Evolutionary conservation across 441 rosid species (phyloP).

Genomic region (Viola pubescens): DNA sequence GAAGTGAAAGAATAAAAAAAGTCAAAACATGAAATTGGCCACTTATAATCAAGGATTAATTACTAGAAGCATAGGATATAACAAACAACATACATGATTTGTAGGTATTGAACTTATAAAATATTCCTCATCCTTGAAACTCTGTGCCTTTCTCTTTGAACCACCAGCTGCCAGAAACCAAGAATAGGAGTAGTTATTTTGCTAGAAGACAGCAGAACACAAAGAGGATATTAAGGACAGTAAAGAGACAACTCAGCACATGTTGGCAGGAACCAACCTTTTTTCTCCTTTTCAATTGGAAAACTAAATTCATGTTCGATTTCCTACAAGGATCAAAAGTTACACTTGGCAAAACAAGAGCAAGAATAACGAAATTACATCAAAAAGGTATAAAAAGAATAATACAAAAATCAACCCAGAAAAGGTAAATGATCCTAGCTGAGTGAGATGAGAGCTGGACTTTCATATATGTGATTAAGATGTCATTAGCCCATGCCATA

Average conservation of each 20-base stretch:
- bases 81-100: slow-evolving; percentile 53
- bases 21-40: slow-evolving; percentile 5
- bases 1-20: not conserved
- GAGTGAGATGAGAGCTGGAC: not conserved
- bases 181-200: slow-evolving; percentile 4
- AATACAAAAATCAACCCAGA: not conserved
- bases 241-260: not conserved
- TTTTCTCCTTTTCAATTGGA: slow-evolving; percentile 35
- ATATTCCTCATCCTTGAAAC: slow-evolving; percentile 80
- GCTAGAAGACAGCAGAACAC: not conserved
- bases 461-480: too few species aligned
- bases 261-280: slow-evolving; percentile 31
- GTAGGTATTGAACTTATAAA: slow-evolving; percentile 77
- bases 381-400: not conserved
- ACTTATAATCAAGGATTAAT: slow-evolving; percentile 7
- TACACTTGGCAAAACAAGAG: slow-evolving; percentile 10
- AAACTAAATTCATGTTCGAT: slow-evolving; percentile 24
- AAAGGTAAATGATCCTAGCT: not conserved
- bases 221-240: not conserved
- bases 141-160: slow-evolving; percentile 66
- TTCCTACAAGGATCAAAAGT: slow-evolving; percentile 39
- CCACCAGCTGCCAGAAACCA: slow-evolving; percentile 29
- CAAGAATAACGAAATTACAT: not conserved
- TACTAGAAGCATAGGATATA: slow-evolving; percentile 1
- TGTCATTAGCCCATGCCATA: too few species aligned